Percentiles rank a stretch among this genome's conserved stretches.
Evolutionary conservation across 495 filamentous ascomycete species (phyloP).

Genomic region (Clavariopsis aquatica): DNA sequence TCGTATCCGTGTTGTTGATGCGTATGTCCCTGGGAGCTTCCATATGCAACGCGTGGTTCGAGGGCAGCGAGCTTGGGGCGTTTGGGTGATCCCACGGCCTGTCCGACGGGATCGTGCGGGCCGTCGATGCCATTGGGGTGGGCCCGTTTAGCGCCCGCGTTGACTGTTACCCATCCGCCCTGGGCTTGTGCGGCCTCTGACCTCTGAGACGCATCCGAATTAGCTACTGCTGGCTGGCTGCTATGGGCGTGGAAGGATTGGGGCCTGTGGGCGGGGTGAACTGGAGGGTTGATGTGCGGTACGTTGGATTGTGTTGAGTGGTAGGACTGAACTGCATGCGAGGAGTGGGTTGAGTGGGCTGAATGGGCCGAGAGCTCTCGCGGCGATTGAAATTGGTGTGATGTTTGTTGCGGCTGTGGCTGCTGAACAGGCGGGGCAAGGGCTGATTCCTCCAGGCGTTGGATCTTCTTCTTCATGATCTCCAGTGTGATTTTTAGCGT

Average conservation of each 20-base stretch:
- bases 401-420: neutral
- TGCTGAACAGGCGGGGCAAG: neutral
- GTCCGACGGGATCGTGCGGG: conserved; percentile 17
- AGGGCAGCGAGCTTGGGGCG: conserved; percentile 44
- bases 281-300: conserved; percentile 19
- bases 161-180: conserved; percentile 41
- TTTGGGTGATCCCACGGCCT: conserved; percentile 42
- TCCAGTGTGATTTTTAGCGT: conserved; percentile 44
- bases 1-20: conserved; percentile 31
- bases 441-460: conserved; percentile 41
- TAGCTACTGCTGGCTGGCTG: conserved; percentile 4
- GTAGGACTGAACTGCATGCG: conserved; percentile 26
- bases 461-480: conserved; percentile 44
- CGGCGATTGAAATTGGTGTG: conserved; percentile 27
- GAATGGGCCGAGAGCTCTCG: conserved; percentile 30
- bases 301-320: conserved; percentile 21
- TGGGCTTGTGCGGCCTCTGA: conserved; percentile 9
- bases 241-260: conserved; percentile 26
- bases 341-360: conserved; percentile 13
- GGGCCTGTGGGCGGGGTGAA: conserved; percentile 22
- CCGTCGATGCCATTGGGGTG: conserved; percentile 28
- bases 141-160: conserved; percentile 35
- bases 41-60: conserved; percentile 34
- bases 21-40: conserved; percentile 12
- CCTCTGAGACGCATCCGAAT: conserved; percentile 27